Base-by-base conservation (phyloP, 495 filamentous ascomycete genomes). In the Tirmania nivea region DNA sequence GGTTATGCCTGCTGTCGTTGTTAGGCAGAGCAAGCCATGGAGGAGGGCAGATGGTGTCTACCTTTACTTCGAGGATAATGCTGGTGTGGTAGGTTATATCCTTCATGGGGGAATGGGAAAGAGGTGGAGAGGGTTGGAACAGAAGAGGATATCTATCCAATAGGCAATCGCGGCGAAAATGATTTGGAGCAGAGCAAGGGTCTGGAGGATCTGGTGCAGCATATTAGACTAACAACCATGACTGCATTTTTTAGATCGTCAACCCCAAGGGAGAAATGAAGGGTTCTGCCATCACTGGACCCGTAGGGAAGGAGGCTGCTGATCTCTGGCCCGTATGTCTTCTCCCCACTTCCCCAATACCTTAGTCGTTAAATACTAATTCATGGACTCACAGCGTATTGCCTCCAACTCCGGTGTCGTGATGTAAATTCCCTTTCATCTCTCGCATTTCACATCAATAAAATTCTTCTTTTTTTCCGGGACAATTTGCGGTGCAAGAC, bases 231-330 rank as follows among this genome's bases (percentile, higher is more conserved):
- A 57, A 56, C 16, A n/a, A n/a, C n/a, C n/a, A n/a, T n/a, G n/a
- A n/a, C n/a, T 20, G 51, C 34, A 53, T 25, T 14, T 54, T 50
- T 48, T 67, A 93, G 87, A 99, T 96, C 67, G 92, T 99, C 77
- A 99, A 99, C 78, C 86, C 87, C 72, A 99, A 99, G 81, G 90
- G 90, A 74, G 90, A 99, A 76, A 99, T 99, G 90, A 99, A 99
- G 80, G 90, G 90, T 68, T 93, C 85, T 57, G 90, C 90, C 69
- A 96, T 99, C 68, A 99, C 90, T 61, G 90, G 90, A 55, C 92
- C 92, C 54, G 92, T 99, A 68, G 90, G 92, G 69, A 99, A 97
- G 81, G 90, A 97, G 73, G 92, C 90, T 69, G 90, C 90, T 70
- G 90, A 97, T 75, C 78, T 96, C 67, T 97, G 90, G 90, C 90